Evolutionary conservation across 177 flowering plant genomes (phyloP), one percentile per base, ranked within the genome.

Genomic region (Vitis hybrid): DNA sequence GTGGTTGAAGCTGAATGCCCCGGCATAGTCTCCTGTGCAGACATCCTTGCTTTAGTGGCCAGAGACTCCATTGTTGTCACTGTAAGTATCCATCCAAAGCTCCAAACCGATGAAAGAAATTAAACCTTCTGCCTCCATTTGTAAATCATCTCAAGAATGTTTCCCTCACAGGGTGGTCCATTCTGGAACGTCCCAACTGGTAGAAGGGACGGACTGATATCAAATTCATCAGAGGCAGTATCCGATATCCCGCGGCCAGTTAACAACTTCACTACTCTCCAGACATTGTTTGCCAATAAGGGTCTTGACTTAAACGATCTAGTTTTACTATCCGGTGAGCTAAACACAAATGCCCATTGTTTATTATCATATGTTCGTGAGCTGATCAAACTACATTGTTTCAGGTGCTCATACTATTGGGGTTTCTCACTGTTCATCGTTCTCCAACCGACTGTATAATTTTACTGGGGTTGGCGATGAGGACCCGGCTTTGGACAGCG

Each of bases 361-460:
- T 18, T 10, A 15, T 11, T 51, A 10, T 63, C 29, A 20, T 13
- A 4, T 12, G 51, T 14, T 20, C 6, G 3, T 26, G 58, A 22
- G 26, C 26, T 22, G 26, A 22, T 5, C 14, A 4, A 12, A 19
- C 18, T 10, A 3, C 14, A 63, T 22, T 51, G 14, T 71, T 63
- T 7, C 73, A 94, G 98, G 97, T 10, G 90, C 87, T 0, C 99
- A 95, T 76, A 95, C 99, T 5, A 89, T 95, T 55, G 99, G 99
- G 0, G 56, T 84, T 1, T 69, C 90, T 55, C 94, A 89, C 66
- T 94, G 99, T 63, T 5, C 75, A 0, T 62, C 81, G 1, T 76
- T 93, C 74, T n/a, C 77, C 1, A 73, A 59, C 69, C 86, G 99
- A 1, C 79, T 94, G 18, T 91, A 91, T 89, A 94, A 91, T 57